phyloP scores from a whole-genome alignment of 768 basidiomycete species.

The Amanita brunnescens region DNA sequence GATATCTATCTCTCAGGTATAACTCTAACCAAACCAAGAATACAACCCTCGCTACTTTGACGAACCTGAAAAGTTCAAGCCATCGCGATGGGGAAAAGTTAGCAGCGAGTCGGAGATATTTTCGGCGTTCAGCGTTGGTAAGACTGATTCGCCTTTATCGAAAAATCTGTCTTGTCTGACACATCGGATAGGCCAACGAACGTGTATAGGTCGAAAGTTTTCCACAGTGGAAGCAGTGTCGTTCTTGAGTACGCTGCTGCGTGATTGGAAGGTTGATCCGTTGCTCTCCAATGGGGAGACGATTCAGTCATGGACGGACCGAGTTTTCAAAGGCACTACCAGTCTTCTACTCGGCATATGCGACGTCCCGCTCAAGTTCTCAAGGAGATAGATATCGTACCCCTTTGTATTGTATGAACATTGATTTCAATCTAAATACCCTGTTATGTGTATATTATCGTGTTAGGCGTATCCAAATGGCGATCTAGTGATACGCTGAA shows the following conservation, averaged over 20 bases:
- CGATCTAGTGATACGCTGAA: too few species aligned
- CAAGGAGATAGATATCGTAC: too few species aligned
- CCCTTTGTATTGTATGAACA: too few species aligned
- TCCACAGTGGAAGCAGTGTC: constrained; percentile 31
- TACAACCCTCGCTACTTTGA: constrained; percentile 27
- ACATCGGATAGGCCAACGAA: constrained; percentile 11
- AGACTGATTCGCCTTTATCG: constrained; percentile 1
- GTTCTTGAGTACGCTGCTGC: constrained; percentile 27
- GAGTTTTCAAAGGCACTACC: neutral
- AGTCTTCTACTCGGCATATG: neutral
- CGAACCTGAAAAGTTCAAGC: constrained; percentile 26
- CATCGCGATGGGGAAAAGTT: constrained; percentile 29
- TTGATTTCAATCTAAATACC: too few species aligned
- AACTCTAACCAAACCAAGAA: neutral
- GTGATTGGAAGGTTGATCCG: constrained; percentile 35
- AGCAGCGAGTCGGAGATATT: constrained; percentile 6
- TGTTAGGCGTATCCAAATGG: too few species aligned
- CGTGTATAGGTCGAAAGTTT: constrained; percentile 35
- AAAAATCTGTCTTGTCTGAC: neutral
- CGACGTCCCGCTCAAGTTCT: too few species aligned
- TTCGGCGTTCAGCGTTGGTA: constrained; percentile 17
- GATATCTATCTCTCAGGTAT: neutral
- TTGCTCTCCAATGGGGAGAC: constrained; percentile 2
- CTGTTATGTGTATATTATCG: too few species aligned
- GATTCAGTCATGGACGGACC: too few species aligned